A percentile compares a stretch with the other conserved stretches of the same genome.
phyloP scores from a whole-genome alignment of 208 protist genomes.

The Acanthamoeba comandoni region DNA sequence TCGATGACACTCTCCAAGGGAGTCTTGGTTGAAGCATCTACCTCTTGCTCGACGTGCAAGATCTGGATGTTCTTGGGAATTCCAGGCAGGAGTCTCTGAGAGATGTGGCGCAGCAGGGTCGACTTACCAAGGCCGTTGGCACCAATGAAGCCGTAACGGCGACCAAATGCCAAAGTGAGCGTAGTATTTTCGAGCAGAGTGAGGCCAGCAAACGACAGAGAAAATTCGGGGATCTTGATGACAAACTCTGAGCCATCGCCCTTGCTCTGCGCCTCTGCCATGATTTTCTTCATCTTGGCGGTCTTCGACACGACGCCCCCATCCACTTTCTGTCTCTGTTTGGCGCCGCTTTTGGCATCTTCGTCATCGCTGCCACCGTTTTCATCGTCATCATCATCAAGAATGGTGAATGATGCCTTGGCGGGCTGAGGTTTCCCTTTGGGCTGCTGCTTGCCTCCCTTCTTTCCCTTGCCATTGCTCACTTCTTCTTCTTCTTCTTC shows the following conservation, averaged over 20 bases:
- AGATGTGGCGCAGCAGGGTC: constrained; percentile 94
- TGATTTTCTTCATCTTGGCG: constrained; percentile 66
- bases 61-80: constrained; percentile 96
- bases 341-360: constrained; percentile 4
- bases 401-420: too few species aligned
- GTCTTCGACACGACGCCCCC: constrained; percentile 23
- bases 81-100: constrained; percentile 90
- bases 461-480: too few species aligned
- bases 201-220: constrained; percentile 79
- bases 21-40: constrained; percentile 83
- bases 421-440: too few species aligned
- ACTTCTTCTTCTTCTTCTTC: neutral
- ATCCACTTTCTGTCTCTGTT: constrained; percentile 40
- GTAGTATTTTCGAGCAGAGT: constrained; percentile 77
- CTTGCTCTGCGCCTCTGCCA: constrained; percentile 71
- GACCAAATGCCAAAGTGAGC: constrained; percentile 88
- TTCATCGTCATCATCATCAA: neutral
- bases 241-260: constrained; percentile 76
- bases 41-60: constrained; percentile 98
- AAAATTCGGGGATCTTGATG: constrained; percentile 82
- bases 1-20: constrained; percentile 79
- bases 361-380: constrained; percentile 19
- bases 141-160: constrained; percentile 96
- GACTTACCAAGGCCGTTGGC: constrained; percentile 92
- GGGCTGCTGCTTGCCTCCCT: too few species aligned